Percentiles rank a stretch among this genome's conserved stretches.
Evolutionary conservation across 1,139 yeast genomes (phyloP).

Genomic region (Lodderomyces parapsilosis): DNA sequence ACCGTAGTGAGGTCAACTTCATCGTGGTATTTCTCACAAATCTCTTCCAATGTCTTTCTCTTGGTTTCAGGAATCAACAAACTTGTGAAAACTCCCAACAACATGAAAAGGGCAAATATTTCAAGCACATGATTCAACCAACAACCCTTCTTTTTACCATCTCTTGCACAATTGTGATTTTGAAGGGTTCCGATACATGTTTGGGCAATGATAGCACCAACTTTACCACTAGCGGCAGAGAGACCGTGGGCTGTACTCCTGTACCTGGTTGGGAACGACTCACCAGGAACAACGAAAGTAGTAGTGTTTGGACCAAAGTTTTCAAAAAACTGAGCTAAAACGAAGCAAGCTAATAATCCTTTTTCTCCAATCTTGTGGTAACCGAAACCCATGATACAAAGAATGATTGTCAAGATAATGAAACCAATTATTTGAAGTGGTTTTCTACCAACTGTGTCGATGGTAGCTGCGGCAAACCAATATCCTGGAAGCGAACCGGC

Average conservation of each 20-base stretch:
- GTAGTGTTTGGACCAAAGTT: conserved; percentile 96
- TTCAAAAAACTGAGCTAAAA: conserved; percentile 79
- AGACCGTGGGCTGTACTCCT: conserved; percentile 98
- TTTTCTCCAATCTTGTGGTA: conserved; percentile 59
- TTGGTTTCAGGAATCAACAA: conserved; percentile 83
- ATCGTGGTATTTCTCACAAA: conserved; percentile 74
- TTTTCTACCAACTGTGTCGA: conserved; percentile 80
- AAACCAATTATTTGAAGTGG: conserved; percentile 77
- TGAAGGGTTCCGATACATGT: conserved; percentile 83
- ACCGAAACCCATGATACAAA: conserved; percentile 77
- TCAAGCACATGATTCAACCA: conserved; percentile 90
- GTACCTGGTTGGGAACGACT: conserved; percentile 93
- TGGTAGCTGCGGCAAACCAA: conserved; percentile 75
- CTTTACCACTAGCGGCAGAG: conserved; percentile 93
- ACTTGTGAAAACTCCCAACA: conserved; percentile 65
- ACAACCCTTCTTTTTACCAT: conserved; percentile 51
- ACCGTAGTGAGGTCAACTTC: conserved; percentile 57
- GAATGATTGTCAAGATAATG: conserved; percentile 61
- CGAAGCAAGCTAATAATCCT: conserved; percentile 73
- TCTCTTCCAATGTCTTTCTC: conserved; percentile 83
- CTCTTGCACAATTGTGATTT: conserved; percentile 68
- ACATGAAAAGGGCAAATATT: conserved; percentile 88
- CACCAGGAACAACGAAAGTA: conserved; percentile 95
- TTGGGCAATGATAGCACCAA: conserved; percentile 96
- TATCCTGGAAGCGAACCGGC: conserved; percentile 93